Evolutionary conservation across 75 land plant genomes (phyloP).

Genomic region (Sequoia sempervirens): DNA sequence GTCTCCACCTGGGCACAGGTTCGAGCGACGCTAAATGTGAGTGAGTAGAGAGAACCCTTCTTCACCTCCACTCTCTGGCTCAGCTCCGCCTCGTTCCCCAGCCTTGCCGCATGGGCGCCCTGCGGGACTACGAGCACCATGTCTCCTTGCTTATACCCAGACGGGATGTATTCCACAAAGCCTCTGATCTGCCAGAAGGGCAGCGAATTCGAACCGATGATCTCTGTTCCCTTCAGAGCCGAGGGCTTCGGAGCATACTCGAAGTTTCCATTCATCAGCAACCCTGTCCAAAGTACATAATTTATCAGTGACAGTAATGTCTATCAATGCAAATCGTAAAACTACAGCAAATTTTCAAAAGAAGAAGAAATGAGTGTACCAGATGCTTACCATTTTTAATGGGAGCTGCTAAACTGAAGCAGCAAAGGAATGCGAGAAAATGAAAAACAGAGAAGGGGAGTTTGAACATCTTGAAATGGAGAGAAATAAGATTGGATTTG

Average conservation of each 20-base stretch:
- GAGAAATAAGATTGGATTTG: neutral
- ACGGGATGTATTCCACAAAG: constrained; percentile 56
- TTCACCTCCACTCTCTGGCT: constrained; percentile 26
- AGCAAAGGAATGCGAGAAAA: neutral
- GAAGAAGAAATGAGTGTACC: neutral
- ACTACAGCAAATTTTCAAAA: neutral
- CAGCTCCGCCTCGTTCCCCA: constrained; percentile 65
- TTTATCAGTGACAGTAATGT: neutral
- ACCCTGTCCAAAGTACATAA: constrained; percentile 2
- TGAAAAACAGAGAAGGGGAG: neutral
- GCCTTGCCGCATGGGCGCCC: constrained; percentile 45
- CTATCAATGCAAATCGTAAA: too few relatives aligned
- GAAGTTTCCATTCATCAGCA: constrained; percentile 28
- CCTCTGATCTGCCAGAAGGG: constrained; percentile 55
- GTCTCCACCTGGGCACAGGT: constrained; percentile 58
- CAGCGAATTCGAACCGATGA: constrained; percentile 24
- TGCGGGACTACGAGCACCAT: constrained; percentile 59
- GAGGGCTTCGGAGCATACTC: constrained; percentile 29
- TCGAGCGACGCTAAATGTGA: constrained; percentile 56
- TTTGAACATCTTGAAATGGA: neutral
- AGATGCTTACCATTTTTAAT: neutral
- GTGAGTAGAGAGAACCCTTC: constrained; percentile 34
- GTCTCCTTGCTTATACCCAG: constrained; percentile 67
- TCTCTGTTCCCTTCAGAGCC: constrained; percentile 41
- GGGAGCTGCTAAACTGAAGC: neutral